phyloP scores from a whole-genome alignment of 148 eudicot species.

The Polygonum maritimum region DNA sequence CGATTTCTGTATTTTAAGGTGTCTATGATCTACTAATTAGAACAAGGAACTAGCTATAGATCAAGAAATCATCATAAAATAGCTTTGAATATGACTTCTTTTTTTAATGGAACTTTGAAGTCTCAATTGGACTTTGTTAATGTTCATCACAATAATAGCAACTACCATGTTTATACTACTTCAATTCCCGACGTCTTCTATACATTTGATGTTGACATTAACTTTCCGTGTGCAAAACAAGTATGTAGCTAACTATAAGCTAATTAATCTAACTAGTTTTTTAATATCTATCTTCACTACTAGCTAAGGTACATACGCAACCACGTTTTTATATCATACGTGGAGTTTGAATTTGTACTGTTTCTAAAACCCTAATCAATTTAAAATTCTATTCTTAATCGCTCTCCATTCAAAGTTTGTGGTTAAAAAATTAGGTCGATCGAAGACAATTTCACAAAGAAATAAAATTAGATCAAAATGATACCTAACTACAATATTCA shows the following conservation, averaged over 20 bases:
- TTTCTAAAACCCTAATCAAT: not conserved
- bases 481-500: not conserved
- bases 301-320: not conserved
- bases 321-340: conserved; percentile 1
- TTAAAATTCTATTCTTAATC: not conserved
- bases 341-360: not conserved
- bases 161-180: not conserved
- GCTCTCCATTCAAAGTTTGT: not conserved
- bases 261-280: not conserved
- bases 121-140: not conserved
- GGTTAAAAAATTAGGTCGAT: not conserved
- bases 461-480: not conserved
- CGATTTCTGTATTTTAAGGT: not conserved
- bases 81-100: not conserved
- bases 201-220: not conserved
- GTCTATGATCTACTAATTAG: not conserved
- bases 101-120: too few species aligned
- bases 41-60: not conserved
- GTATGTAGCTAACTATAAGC: not conserved
- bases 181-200: not conserved
- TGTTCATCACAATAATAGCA: not conserved
- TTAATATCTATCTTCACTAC: not conserved
- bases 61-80: not conserved
- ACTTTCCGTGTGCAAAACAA: conserved; percentile 5
- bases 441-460: not conserved